A percentile compares a stretch with the other conserved stretches of the same genome.
Conservation (phyloP, 108 stramenopile species). For the Cyclotella sp. region DNA sequence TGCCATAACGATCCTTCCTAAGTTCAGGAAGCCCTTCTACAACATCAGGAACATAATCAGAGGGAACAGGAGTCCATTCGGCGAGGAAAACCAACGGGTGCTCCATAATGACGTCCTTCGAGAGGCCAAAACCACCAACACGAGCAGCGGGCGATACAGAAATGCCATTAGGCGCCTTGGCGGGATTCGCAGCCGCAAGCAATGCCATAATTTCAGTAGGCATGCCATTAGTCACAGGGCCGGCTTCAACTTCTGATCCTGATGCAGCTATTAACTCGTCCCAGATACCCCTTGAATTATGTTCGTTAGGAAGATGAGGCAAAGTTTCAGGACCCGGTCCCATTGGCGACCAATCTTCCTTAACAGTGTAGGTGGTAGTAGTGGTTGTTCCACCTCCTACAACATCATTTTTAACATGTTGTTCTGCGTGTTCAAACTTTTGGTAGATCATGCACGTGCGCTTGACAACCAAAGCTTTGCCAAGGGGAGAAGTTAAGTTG, state of each 20-base stretch:
- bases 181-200: slow-evolving; percentile 32
- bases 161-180: slow-evolving; percentile 44
- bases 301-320: slow-evolving; percentile 45
- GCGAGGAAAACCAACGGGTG: slow-evolving; percentile 48
- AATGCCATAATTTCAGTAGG: slow-evolving; percentile 46
- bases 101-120: slow-evolving; percentile 42
- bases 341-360: slow-evolving; percentile 59
- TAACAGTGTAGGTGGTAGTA: slow-evolving; percentile 53
- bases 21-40: slow-evolving; percentile 49
- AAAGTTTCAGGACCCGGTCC: slow-evolving; percentile 39
- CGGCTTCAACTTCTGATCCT: slow-evolving; percentile 28
- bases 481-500: slow-evolving; percentile 49
- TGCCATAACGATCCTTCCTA: slow-evolving; percentile 49
- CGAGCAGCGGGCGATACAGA: slow-evolving; percentile 42
- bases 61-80: slow-evolving; percentile 50
- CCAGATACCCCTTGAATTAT: slow-evolving; percentile 39
- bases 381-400: slow-evolving; percentile 59
- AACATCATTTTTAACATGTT: slow-evolving; percentile 43
- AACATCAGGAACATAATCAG: slow-evolving; percentile 47
- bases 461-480: slow-evolving; percentile 51
- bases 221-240: slow-evolving; percentile 22
- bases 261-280: slow-evolving; percentile 41
- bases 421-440: slow-evolving; percentile 47
- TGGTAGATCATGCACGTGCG: slow-evolving; percentile 62
- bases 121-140: slow-evolving; percentile 56